These are phyloP conservation scores for Lantana camara DNA, from an alignment of 257 asterid genomes.

Conservation along the genomic window DNA sequence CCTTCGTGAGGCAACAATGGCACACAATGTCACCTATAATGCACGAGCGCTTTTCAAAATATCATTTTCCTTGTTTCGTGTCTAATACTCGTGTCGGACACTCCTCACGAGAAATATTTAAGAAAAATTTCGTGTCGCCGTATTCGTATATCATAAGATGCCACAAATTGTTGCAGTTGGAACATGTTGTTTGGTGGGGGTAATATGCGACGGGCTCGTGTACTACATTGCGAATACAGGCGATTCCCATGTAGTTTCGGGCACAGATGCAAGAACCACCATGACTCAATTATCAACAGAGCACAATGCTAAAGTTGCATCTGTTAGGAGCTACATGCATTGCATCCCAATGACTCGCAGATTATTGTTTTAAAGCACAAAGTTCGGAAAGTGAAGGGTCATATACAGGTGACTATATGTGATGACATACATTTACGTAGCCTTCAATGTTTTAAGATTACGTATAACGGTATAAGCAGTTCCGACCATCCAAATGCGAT, in stretches of 20 bases:
- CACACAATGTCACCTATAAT: conserved; percentile 62
- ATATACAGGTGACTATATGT: conserved; percentile 68
- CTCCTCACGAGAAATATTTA: too few relatives aligned
- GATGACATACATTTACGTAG: too few relatives aligned
- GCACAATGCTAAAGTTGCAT: conserved; percentile 74
- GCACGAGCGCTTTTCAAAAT: too few relatives aligned
- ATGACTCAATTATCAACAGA: conserved; percentile 76
- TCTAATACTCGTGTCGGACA: too few relatives aligned
- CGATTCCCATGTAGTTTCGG: conserved; percentile 86
- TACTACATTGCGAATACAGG: conserved; percentile 91
- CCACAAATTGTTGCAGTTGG: conserved; percentile 95
- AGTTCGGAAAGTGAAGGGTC: conserved; percentile 96
- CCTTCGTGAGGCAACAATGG: conserved; percentile 76
- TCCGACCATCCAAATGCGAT: too few relatives aligned
- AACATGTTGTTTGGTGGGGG: conserved; percentile 87
- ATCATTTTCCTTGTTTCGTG: too few relatives aligned
- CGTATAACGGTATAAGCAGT: too few relatives aligned
- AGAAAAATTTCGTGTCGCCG: too few relatives aligned
- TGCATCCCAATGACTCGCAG: conserved; percentile 83
- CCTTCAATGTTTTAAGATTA: too few relatives aligned
- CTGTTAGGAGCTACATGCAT: conserved; percentile 72
- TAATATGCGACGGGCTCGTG: conserved; percentile 70
- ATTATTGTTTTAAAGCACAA: conserved; percentile 83
- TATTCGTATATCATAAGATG: too few relatives aligned
- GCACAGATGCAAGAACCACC: conserved; percentile 60